Conservation (phyloP, 225 moss, liverwort and hornwort species). For the Physcomitrellopsis africana region DNA sequence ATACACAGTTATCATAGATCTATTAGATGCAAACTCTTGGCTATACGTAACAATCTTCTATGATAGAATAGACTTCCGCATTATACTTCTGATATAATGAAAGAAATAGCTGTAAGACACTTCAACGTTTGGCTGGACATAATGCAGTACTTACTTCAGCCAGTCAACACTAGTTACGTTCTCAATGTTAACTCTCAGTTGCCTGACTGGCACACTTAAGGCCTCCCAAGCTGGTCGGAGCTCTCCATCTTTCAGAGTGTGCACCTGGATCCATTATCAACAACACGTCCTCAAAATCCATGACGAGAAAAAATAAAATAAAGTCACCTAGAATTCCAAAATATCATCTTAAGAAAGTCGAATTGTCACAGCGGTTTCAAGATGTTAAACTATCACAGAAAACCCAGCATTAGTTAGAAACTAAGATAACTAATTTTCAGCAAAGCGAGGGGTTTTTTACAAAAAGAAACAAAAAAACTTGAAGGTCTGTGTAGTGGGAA, state of each 20-base stretch:
- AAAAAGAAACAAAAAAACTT: not conserved
- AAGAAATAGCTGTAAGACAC: conserved; percentile 10
- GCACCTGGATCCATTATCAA: conserved; percentile 39
- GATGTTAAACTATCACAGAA: not conserved
- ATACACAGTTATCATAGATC: conserved; percentile 16
- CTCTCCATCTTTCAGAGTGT: conserved; percentile 55
- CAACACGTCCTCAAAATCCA: conserved; percentile 12
- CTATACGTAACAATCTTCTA: conserved; percentile 7
- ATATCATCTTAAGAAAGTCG: not conserved
- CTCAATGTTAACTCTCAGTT: conserved; percentile 39
- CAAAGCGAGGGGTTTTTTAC: not conserved
- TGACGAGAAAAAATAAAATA: not conserved
- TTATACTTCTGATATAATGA: not conserved
- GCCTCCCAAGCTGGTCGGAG: conserved; percentile 57
- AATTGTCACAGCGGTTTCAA: not conserved
- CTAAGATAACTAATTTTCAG: not conserved
- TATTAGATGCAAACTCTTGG: conserved; percentile 4
- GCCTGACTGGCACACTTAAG: conserved; percentile 46
- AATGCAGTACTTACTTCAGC: conserved; percentile 56
- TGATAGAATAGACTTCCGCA: conserved; percentile 3
- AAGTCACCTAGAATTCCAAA: conserved; percentile 8
- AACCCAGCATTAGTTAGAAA: conserved; percentile 1
- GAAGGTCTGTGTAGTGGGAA: not conserved
- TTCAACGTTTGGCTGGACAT: not conserved
- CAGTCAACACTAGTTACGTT: conserved; percentile 54